These are phyloP conservation scores for Penicillium sclerotiorum DNA, from an alignment of 2,329 filamentous ascomycete species.

Conservation along the genomic window DNA sequence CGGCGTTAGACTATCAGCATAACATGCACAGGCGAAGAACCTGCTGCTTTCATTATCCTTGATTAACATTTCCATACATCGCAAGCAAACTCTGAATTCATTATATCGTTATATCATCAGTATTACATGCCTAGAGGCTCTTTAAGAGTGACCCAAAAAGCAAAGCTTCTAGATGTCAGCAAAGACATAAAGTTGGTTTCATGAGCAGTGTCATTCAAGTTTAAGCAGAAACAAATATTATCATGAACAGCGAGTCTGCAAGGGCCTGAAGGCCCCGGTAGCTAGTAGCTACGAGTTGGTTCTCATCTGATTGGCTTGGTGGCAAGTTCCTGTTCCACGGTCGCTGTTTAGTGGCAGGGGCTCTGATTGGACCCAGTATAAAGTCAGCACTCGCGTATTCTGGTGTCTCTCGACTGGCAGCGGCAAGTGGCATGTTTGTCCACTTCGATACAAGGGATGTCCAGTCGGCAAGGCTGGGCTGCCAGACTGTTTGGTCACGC, in stretches of 20 bases:
- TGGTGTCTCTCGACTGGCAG: background rate
- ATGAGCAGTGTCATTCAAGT: too few relatives aligned
- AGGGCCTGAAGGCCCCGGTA: background rate
- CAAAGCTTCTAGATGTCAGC: too few relatives aligned
- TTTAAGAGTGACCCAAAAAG: too few relatives aligned
- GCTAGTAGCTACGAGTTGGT: background rate
- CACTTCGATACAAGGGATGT: background rate
- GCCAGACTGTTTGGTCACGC: too few relatives aligned
- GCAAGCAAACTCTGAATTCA: too few relatives aligned
- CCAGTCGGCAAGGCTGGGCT: too few relatives aligned
- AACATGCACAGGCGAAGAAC: too few relatives aligned
- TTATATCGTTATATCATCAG: too few relatives aligned
- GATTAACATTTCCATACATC: too few relatives aligned
- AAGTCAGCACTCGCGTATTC: background rate
- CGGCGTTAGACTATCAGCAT: background rate
- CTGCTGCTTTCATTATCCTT: too few relatives aligned
- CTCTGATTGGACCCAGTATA: background rate
- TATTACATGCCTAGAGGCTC: too few relatives aligned
- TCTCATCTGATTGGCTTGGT: background rate
- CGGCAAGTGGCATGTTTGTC: background rate
- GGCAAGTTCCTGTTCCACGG: background rate
- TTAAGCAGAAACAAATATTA: background rate
- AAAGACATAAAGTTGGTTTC: too few relatives aligned
- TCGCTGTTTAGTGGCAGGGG: background rate
- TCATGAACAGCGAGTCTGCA: background rate